Evolutionary conservation across 768 basidiomycete species (phyloP).

Genomic region (Lactarius quietus): DNA sequence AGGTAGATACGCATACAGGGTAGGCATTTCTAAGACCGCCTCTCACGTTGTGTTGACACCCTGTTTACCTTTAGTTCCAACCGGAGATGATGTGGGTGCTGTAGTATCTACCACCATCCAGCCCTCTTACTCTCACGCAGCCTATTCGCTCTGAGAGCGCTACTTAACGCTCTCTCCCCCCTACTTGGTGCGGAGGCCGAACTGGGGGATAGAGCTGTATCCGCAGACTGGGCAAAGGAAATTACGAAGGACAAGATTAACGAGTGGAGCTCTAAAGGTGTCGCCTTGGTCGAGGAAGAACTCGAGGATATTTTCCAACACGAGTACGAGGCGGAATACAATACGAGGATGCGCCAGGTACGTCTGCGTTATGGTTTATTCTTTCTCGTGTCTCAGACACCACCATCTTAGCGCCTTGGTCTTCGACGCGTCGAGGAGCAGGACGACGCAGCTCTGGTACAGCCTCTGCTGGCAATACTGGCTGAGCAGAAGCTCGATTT

Average conservation of each 20-base stretch:
- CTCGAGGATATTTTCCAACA: constrained; percentile 59
- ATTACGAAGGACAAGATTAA: constrained; percentile 50
- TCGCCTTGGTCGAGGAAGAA: constrained; percentile 51
- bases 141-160: constrained; percentile 72
- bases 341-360: constrained; percentile 65
- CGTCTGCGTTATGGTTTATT: constrained; percentile 13
- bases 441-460: constrained; percentile 61
- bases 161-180: constrained; percentile 75
- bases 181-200: constrained; percentile 81
- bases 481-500: constrained; percentile 79
- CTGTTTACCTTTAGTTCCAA: constrained; percentile 46
- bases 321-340: constrained; percentile 62
- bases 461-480: constrained; percentile 73
- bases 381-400: background rate
- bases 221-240: constrained; percentile 61
- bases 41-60: constrained; percentile 5
- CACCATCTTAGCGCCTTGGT: constrained; percentile 63
- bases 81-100: constrained; percentile 70
- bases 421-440: constrained; percentile 50
- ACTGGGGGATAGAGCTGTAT: constrained; percentile 45
- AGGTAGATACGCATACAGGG: constrained; percentile 73
- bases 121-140: constrained; percentile 35
- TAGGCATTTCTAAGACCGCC: constrained; percentile 28
- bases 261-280: constrained; percentile 58
- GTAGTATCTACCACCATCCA: background rate